A percentile compares a stretch with the other conserved stretches of the same genome.
phyloP scores from a whole-genome alignment of 306 rosid genomes.

The Gastrolobium villosum region DNA sequence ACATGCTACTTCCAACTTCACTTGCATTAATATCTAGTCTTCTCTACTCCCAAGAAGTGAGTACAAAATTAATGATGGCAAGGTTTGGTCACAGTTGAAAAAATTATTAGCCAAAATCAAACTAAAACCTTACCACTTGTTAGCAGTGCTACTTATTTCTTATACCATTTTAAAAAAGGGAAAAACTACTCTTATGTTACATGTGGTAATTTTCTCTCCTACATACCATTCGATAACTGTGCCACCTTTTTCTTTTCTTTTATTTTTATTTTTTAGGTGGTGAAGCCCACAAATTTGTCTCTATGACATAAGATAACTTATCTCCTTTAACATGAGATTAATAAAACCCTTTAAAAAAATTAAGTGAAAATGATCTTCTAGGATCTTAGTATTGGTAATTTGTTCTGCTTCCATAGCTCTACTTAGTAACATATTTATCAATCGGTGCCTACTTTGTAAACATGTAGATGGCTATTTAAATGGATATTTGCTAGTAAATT shows the following conservation, averaged over 20 bases:
- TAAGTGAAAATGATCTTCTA: neutral
- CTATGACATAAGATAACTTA: too few species aligned
- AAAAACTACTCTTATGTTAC: too few species aligned
- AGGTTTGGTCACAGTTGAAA: slow-evolving; percentile 5
- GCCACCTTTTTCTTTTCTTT: too few species aligned
- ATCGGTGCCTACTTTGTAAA: neutral
- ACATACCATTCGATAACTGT: too few species aligned
- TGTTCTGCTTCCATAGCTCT: neutral
- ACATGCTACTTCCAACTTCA: too few species aligned
- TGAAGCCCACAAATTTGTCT: too few species aligned
- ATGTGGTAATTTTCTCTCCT: too few species aligned
- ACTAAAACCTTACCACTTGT: neutral
- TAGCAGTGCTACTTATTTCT: too few species aligned
- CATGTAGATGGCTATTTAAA: neutral
- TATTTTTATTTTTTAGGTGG: too few species aligned
- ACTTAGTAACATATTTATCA: neutral
- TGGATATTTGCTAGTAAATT: neutral
- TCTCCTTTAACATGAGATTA: too few species aligned
- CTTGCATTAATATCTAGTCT: too few species aligned
- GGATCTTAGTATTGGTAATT: neutral
- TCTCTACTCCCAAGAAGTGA: too few species aligned
- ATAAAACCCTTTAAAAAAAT: neutral
- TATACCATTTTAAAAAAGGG: neutral
- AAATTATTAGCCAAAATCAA: neutral
- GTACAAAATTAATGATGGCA: neutral